Evolutionary conservation across 2,329 filamentous ascomycete genomes (phyloP).

Genomic region (Rhynchosporium graminicola): DNA sequence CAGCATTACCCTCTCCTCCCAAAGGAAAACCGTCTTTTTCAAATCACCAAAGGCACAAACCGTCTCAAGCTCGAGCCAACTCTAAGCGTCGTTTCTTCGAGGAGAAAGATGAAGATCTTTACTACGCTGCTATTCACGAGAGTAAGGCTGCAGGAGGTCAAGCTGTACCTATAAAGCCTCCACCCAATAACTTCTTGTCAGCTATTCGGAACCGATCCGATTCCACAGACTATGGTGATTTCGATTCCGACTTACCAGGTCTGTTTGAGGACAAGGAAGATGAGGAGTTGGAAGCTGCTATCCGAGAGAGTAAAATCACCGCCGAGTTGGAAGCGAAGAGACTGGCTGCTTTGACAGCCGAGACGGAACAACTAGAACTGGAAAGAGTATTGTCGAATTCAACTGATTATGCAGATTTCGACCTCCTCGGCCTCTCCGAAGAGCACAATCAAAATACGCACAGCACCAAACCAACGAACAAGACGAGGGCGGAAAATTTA

Average conservation of each 20-base stretch:
- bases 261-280: slow-evolving; percentile 3
- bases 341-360: neutral
- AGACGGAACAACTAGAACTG: neutral
- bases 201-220: neutral
- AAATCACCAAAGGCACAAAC: neutral
- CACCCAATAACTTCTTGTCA: neutral
- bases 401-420: slow-evolving; percentile 9
- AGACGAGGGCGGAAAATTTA: no score
- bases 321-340: slow-evolving; percentile 5
- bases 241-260: slow-evolving; percentile 7
- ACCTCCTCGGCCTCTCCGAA: slow-evolving; percentile 30
- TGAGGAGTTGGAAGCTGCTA: slow-evolving; percentile 8
- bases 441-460: slow-evolving; percentile 34
- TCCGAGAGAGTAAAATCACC: slow-evolving; percentile 7
- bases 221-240: slow-evolving; percentile 14
- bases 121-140: slow-evolving; percentile 31
- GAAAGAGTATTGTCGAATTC: neutral
- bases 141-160: slow-evolving; percentile 17
- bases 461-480: neutral
- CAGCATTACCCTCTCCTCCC: neutral
- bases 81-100: slow-evolving; percentile 32
- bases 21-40: neutral
- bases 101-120: slow-evolving; percentile 35
- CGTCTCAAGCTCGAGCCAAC: slow-evolving; percentile 10
- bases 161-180: neutral